Conservation (phyloP, 2,329 filamentous ascomycete genomes). For the Aspergillus sp. region DNA sequence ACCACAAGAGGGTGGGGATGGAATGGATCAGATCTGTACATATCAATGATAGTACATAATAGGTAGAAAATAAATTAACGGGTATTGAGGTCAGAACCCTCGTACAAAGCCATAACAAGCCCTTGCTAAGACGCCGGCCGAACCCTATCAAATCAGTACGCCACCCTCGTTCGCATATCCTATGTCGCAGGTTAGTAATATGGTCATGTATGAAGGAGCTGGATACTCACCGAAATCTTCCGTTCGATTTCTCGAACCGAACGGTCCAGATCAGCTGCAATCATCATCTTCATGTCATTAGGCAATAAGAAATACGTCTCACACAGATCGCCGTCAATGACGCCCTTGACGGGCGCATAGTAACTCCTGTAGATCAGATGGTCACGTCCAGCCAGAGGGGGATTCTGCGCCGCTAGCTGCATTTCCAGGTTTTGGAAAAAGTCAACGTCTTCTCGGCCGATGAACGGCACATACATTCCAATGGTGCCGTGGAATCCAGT, state of each 20-base stretch:
- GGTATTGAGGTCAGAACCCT: constrained; percentile 23
- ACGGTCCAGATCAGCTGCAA: constrained; percentile 88
- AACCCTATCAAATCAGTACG: constrained; percentile 43
- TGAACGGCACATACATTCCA: constrained; percentile 88
- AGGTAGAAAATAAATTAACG: constrained; percentile 17
- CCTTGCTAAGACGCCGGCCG: constrained; percentile 25
- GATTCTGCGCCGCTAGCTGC: constrained; percentile 80
- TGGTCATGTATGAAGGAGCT: neutral
- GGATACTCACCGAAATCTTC: constrained; percentile 70
- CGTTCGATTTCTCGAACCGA: constrained; percentile 91
- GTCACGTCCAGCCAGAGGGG: constrained; percentile 85
- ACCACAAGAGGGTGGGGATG: neutral
- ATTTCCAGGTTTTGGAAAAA: constrained; percentile 96
- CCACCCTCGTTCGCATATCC: constrained; percentile 60
- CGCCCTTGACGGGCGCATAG: constrained; percentile 92
- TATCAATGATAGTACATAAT: constrained; percentile 13
- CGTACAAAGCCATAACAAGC: constrained; percentile 12
- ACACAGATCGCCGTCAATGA: constrained; percentile 95
- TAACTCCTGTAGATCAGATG: constrained; percentile 95
- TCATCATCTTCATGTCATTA: constrained; percentile 90
- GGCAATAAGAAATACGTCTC: constrained; percentile 83
- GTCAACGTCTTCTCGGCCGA: constrained; percentile 88
- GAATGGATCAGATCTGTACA: neutral
- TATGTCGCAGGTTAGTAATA: constrained; percentile 27
- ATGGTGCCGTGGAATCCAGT: constrained; percentile 92